phyloP scores from a whole-genome alignment of 192 early-diverging fungal species.

The Geranomyces variabilis region DNA sequence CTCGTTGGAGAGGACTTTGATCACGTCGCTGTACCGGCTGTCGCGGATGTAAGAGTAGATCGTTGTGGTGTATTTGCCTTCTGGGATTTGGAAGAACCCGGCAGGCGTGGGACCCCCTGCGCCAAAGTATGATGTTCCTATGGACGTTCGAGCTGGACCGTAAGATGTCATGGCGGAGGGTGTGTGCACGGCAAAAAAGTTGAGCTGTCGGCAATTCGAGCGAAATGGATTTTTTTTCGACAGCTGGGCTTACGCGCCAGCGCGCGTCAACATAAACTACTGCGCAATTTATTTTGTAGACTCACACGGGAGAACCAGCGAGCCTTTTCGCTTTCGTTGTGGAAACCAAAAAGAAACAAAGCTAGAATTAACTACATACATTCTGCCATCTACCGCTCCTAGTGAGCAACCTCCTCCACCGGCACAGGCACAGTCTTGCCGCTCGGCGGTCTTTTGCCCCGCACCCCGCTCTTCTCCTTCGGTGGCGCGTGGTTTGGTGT shows the following conservation, averaged over 20 bases:
- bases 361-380: too few species aligned
- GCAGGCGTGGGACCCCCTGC: conserved; percentile 44
- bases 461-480: neutral
- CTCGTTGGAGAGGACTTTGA: conserved; percentile 59
- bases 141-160: conserved; percentile 23
- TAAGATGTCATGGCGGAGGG: conserved; percentile 29
- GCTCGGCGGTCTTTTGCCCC: neutral
- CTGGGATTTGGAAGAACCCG: conserved; percentile 52
- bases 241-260: too few species aligned
- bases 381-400: too few species aligned
- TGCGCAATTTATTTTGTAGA: too few species aligned
- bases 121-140: conserved; percentile 25
- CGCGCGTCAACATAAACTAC: too few species aligned
- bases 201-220: too few species aligned
- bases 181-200: neutral
- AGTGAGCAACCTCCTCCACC: too few species aligned
- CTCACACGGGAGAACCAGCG: too few species aligned
- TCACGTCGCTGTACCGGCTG: conserved; percentile 52
- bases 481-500: conserved; percentile 79
- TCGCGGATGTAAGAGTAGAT: conserved; percentile 63
- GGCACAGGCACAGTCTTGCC: neutral
- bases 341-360: too few species aligned
- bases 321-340: too few species aligned
- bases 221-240: too few species aligned
- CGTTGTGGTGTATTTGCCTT: conserved; percentile 62